Percentiles rank a stretch among this genome's conserved stretches.
Evolutionary conservation across 2,329 filamentous ascomycete species (phyloP).

Genomic region (Colletotrichum tropicale): DNA sequence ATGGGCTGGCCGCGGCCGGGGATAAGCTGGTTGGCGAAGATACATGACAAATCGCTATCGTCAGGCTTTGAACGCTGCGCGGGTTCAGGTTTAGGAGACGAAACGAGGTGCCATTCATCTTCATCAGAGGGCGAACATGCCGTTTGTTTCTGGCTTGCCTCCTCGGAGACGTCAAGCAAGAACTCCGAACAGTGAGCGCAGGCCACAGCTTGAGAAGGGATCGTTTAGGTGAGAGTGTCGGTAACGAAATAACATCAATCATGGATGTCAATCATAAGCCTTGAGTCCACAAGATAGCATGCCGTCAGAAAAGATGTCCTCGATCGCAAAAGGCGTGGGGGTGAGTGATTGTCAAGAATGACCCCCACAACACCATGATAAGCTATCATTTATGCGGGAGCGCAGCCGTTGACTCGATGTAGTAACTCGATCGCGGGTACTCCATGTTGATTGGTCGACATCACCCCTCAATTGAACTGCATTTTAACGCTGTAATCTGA

Average conservation of each 20-base stretch:
- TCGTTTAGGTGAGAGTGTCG: background rate
- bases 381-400: background rate
- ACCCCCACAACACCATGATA: background rate
- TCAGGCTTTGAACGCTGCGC: background rate
- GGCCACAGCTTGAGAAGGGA: background rate
- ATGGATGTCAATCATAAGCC: background rate
- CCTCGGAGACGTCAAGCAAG: fast-evolving
- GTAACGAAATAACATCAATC: background rate
- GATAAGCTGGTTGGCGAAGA: background rate
- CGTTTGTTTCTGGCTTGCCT: fast-evolving
- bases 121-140: background rate
- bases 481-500: fast-evolving
- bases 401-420: background rate
- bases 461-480: fast-evolving
- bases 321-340: background rate
- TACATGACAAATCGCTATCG: background rate
- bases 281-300: background rate
- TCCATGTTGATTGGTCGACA: background rate
- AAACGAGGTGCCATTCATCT: background rate
- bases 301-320: background rate
- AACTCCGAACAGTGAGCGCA: background rate
- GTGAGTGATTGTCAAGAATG: background rate
- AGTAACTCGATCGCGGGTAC: background rate
- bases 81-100: background rate
- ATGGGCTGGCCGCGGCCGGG: background rate